These are phyloP conservation scores for Cutaneotrichosporon dermatis DNA, from an alignment of 1,284 basidiomycete genomes.

Conservation along the genomic window DNA sequence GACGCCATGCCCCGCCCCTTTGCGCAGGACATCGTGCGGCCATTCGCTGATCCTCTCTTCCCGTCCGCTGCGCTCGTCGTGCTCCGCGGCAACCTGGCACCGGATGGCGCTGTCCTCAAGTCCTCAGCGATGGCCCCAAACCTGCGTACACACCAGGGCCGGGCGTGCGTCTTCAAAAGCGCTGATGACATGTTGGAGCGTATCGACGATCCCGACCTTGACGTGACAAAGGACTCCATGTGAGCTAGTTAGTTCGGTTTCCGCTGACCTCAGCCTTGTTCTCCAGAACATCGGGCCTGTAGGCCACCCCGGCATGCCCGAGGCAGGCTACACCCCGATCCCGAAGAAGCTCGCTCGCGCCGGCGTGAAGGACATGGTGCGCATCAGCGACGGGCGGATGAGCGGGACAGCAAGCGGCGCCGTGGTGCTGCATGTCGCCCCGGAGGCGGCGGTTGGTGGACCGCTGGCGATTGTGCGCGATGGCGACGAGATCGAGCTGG, in stretches of 20 bases:
- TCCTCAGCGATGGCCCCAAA: slow-evolving; percentile 34
- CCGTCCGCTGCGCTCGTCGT: slow-evolving; percentile 33
- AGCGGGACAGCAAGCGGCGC: slow-evolving; percentile 44
- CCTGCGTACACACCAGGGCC: slow-evolving; percentile 31
- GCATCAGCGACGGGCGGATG: slow-evolving; percentile 46
- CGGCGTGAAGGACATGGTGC: slow-evolving; percentile 46
- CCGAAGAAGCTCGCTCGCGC: slow-evolving; percentile 39
- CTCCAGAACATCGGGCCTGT: slow-evolving; percentile 43
- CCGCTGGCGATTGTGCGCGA: slow-evolving; percentile 41
- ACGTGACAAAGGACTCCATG: slow-evolving; percentile 31
- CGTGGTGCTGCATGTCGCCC: slow-evolving; percentile 45
- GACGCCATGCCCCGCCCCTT: too few relatives aligned
- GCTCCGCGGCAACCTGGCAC: slow-evolving; percentile 44
- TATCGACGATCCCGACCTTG: slow-evolving; percentile 38
- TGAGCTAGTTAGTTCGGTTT: slow-evolving; percentile 5
- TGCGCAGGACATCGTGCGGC: slow-evolving; percentile 34
- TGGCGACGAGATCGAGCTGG: slow-evolving; percentile 41
- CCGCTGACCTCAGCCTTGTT: slow-evolving; percentile 24
- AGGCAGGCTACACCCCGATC: slow-evolving; percentile 46
- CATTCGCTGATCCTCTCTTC: slow-evolving; percentile 34
- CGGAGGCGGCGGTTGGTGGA: slow-evolving; percentile 46
- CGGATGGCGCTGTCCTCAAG: slow-evolving; percentile 41
- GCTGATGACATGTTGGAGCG: slow-evolving; percentile 34
- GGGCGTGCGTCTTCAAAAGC: slow-evolving; percentile 37
- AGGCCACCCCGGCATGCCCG: slow-evolving; percentile 47